Base-by-base conservation (phyloP, 768 basidiomycete genomes). In the Mycena rebaudengoi region DNA sequence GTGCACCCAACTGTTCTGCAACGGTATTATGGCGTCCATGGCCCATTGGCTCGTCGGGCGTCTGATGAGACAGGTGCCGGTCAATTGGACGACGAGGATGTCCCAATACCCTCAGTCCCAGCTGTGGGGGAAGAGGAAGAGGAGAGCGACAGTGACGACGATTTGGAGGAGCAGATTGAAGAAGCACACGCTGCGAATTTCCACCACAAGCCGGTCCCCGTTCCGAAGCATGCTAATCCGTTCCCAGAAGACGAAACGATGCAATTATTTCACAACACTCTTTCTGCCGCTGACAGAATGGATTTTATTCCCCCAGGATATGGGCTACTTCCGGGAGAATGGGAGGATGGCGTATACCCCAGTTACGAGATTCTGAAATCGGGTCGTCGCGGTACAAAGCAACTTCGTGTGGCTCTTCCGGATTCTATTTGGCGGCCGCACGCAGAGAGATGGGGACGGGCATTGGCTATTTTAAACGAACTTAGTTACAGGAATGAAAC, bases 311-410 rank as follows among this genome's bases (percentile, higher is more conserved):
- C 66, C 1, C 14, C 37, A 5, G 37, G 66, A 4, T 70, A 68
- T 44, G 48, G 64, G 7, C 51, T 72, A 3, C 54, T 49, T 12
- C 43, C 60, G 18, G 43, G 25, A 2, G 70, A 74, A 44, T 70
- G 69, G 71, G 68, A 60, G 7, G 20, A 13, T 0, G 56, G 44
- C 0, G 28, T 45, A 13, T 71, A 71, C 20, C 66, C 57, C 0
- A 4, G 37, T 16, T 49, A 16, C 6, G 54, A 64, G 20, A 54
- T 64, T 20, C 32, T 69, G 11, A 57, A 57, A 25, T 57, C 57
- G 5, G 67, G 52, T 1, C 52, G 40, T 28, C 52, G 52, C 2
- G n/a, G 52, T 40, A 20, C 18, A 11, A 54, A 54, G 12, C 14
- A 41, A 20, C 52, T 54, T 21, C 40, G 52, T 16, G 40, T 54